Percentiles rank a stretch among this genome's conserved stretches.
These are phyloP conservation scores for Phytophthora lateralis DNA, from an alignment of 352 stramenopile species.

Conservation along the genomic window DNA sequence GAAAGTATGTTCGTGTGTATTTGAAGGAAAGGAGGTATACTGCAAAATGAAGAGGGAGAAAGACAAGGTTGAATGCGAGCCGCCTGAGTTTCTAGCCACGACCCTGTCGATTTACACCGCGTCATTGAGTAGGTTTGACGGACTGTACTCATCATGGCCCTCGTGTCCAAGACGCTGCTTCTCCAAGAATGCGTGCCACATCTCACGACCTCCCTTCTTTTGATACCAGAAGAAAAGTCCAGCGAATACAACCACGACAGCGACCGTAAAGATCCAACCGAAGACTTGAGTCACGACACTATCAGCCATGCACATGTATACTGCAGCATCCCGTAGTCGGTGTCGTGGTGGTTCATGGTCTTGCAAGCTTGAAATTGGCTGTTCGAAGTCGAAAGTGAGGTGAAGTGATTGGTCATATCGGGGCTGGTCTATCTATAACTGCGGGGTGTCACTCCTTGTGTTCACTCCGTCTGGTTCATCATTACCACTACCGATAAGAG, in stretches of 20 bases:
- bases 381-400: constrained; percentile 12
- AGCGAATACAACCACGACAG: constrained; percentile 16
- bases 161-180: constrained; percentile 43
- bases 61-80: neutral
- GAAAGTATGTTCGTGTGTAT: neutral
- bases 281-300: constrained; percentile 23
- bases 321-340: constrained; percentile 22
- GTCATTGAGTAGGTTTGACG: constrained; percentile 1
- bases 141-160: neutral
- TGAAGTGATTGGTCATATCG: neutral
- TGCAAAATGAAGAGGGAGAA: neutral
- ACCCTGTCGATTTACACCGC: constrained; percentile 18
- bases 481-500: neutral
- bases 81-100: neutral
- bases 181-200: constrained; percentile 45
- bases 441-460: neutral
- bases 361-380: neutral
- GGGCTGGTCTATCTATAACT: neutral
- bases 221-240: constrained; percentile 43
- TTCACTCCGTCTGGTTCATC: neutral
- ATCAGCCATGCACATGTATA: constrained; percentile 53
- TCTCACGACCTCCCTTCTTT: constrained; percentile 33
- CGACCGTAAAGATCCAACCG: constrained; percentile 35
- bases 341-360: constrained; percentile 10
- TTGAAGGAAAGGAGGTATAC: neutral